Base-by-base conservation (phyloP, 2,329 filamentous ascomycete genomes). In the Neodidymelliopsis sp. region DNA sequence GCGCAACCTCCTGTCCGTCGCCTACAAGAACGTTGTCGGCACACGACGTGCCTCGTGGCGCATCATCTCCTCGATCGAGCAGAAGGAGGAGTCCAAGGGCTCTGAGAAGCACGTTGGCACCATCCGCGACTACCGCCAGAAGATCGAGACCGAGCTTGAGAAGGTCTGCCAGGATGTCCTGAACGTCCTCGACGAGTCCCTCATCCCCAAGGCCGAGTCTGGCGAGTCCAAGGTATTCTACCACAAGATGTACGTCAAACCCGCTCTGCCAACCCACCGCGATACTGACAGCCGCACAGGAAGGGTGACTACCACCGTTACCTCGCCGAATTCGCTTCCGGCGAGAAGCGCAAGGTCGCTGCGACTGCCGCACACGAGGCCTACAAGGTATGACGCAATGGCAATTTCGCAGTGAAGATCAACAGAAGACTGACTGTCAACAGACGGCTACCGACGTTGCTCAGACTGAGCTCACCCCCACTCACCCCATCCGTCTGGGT, bases 161-260 rank as follows among this genome's bases (percentile, higher is more conserved):
- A 90, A 92, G 82, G 91, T 97, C 79, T 97, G 93, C 86, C 87
- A 97, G 81, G 93, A 97, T 81, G 91, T 97, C 66, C 88, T 97
- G 66, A 88, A 96, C 70, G 93, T 97, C 67, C 84, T 97, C 63
- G 92, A 97, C 76, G 83, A 96, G 73, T 87, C 86, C 74, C 84
- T 97, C 72, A 97, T 97, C 74, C 92, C 92, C 78, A 93, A 94
- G 79, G 93, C 93, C 74, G 89, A 94, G 79, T 89, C 90, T 64
- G 93, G 93, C 81, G 93, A 97, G 84, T 96, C 91, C 77, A 97
- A 97, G 87, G 93, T 97, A 75, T 97, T 97, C 80, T 97, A 97
- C 84, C 92, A 97, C 88, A 97, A 97, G 87, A 97, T 97, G 93
- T 97, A 81, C 69, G 90, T 83, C 23, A 23, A 35, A 23, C 6